Conservation (phyloP, 805 yeast species). For the Metschnikowia lochheadii region DNA sequence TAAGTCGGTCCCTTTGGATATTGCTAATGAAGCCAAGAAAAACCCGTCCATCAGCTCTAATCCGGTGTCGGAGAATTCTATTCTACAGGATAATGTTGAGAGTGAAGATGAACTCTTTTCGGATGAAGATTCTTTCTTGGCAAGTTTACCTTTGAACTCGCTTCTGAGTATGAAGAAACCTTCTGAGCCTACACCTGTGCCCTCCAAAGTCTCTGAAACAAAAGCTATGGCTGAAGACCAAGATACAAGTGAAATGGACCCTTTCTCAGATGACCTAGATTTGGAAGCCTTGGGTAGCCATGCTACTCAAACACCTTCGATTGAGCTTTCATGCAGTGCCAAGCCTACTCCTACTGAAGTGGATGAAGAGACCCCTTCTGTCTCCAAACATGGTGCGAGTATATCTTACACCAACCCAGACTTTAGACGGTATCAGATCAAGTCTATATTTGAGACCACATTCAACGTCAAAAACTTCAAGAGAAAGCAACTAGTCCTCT, state of each 20-base stretch:
- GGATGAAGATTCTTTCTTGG: conserved; percentile 26
- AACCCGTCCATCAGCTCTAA: not conserved
- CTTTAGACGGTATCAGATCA: conserved; percentile 48
- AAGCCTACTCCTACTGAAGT: not conserved
- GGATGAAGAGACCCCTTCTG: not conserved
- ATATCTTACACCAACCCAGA: conserved; percentile 44
- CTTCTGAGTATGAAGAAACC: conserved; percentile 3
- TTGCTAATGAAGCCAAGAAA: not conserved
- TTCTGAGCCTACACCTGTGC: not conserved
- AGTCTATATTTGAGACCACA: conserved; percentile 24
- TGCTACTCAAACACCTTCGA: conserved; percentile 15
- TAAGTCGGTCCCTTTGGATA: not conserved
- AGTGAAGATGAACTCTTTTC: conserved; percentile 14
- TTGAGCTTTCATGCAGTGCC: not conserved
- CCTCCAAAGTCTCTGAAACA: not conserved
- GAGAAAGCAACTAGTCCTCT: conserved; percentile 50
- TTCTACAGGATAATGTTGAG: not conserved
- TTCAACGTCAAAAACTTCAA: conserved; percentile 27
- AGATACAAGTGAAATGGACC: conserved; percentile 13
- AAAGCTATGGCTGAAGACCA: not conserved
- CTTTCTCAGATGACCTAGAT: conserved; percentile 19
- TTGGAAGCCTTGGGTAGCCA: conserved; percentile 11
- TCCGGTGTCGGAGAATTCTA: not conserved
- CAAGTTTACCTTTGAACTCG: conserved; percentile 10
- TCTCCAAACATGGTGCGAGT: conserved; percentile 21